Evolutionary conservation across 176 grass and related monocot genomes (phyloP).

Genomic region (Dendrocalamus sinicus): DNA sequence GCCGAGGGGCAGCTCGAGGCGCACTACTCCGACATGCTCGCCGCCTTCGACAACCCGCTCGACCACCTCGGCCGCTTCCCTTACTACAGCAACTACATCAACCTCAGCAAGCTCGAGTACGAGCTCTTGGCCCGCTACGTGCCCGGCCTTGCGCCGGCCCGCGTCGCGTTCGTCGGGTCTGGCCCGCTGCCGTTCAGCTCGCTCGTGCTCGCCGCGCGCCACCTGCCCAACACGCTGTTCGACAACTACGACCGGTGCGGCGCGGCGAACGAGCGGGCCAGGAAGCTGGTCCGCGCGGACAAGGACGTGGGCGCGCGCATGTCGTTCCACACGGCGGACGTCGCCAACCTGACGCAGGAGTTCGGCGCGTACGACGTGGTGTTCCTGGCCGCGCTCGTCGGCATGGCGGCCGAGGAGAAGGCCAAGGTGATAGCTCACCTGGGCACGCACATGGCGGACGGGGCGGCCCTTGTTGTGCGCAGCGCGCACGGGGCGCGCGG

Average conservation of each 20-base stretch:
- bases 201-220: slow-evolving; percentile 53
- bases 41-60: slow-evolving; percentile 70
- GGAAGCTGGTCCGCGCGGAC: slow-evolving; percentile 57
- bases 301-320: slow-evolving; percentile 45
- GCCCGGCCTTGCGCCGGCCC: slow-evolving; percentile 18
- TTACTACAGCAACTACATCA: slow-evolving; percentile 81
- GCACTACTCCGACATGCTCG: slow-evolving; percentile 75
- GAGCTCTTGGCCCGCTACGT: slow-evolving; percentile 56
- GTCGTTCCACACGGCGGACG: slow-evolving; percentile 69
- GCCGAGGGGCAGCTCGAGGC: slow-evolving; percentile 74
- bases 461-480: slow-evolving; percentile 57
- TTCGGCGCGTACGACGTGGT: slow-evolving; percentile 66
- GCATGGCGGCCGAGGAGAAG: slow-evolving; percentile 69
- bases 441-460: slow-evolving; percentile 57
- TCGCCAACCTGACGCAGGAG: slow-evolving; percentile 48
- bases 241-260: slow-evolving; percentile 58
- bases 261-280: slow-evolving; percentile 59
- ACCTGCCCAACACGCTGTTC: slow-evolving; percentile 48
- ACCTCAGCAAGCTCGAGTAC: slow-evolving; percentile 77
- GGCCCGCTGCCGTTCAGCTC: slow-evolving; percentile 69
- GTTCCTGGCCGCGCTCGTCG: slow-evolving; percentile 82
- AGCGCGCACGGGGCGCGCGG: slow-evolving; percentile 75
- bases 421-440: slow-evolving; percentile 58
- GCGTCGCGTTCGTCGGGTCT: slow-evolving; percentile 67
- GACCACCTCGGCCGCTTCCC: slow-evolving; percentile 73